phyloP scores from a whole-genome alignment of 2,329 filamentous ascomycete species.

The Curvularia lunata region DNA sequence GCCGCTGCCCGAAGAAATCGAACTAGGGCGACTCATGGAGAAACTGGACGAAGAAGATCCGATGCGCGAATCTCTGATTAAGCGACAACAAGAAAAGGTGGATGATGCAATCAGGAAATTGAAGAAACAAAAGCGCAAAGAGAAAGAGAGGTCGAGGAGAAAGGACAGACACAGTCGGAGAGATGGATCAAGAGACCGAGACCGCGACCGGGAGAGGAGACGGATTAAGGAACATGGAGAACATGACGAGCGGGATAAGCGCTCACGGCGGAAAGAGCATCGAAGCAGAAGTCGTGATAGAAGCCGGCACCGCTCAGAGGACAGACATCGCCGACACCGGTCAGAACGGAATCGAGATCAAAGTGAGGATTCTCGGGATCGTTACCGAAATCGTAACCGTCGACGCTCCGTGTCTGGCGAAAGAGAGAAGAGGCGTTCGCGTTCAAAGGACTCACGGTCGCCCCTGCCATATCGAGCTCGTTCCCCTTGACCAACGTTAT shows the following conservation, averaged over 20 bases:
- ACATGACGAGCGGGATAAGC: slow-evolving; percentile 14
- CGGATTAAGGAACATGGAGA: slow-evolving; percentile 31
- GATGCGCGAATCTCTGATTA: slow-evolving; percentile 90
- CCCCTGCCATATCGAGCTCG: slow-evolving; percentile 29
- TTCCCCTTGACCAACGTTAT: slow-evolving; percentile 12
- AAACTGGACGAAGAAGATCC: slow-evolving; percentile 95
- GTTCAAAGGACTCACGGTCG: slow-evolving; percentile 22
- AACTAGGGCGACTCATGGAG: slow-evolving; percentile 74
- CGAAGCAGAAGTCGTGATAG: slow-evolving; percentile 26
- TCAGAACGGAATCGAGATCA: neutral
- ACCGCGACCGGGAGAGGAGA: slow-evolving; percentile 27
- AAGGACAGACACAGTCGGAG: slow-evolving; percentile 37
- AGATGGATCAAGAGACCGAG: slow-evolving; percentile 32
- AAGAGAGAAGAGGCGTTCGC: slow-evolving; percentile 14
- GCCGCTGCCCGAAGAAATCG: slow-evolving; percentile 79
- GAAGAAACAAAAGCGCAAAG: slow-evolving; percentile 55
- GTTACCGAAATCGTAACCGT: slow-evolving; percentile 19
- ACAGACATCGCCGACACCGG: slow-evolving; percentile 8
- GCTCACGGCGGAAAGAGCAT: slow-evolving; percentile 20
- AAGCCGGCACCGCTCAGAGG: slow-evolving; percentile 16
- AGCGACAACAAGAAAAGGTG: slow-evolving; percentile 90
- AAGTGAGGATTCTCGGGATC: slow-evolving; percentile 4
- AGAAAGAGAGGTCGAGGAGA: slow-evolving; percentile 56
- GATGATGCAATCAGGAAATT: slow-evolving; percentile 69
- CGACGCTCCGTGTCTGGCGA: slow-evolving; percentile 15